Evolutionary conservation across 2,329 filamentous ascomycete species (phyloP).

Genomic region (Sordariomycetes sp.): DNA sequence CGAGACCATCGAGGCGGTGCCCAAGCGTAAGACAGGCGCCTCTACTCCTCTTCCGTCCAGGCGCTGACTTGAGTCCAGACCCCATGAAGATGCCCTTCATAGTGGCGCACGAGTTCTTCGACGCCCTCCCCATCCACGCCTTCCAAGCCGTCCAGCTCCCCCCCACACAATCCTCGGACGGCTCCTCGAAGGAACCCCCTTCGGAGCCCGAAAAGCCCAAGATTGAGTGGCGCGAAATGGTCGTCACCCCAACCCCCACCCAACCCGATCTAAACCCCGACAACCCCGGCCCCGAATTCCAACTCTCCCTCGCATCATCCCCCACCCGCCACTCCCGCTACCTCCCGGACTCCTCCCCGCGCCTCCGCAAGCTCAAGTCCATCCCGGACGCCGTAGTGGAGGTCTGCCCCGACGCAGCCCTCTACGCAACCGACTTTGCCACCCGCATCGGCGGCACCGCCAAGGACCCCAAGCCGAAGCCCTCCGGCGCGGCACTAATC

Average conservation of each 20-base stretch:
- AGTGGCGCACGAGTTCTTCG: slow-evolving; percentile 96
- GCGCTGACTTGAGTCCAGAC: slow-evolving; percentile 22
- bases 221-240: slow-evolving; percentile 68
- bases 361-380: slow-evolving; percentile 64
- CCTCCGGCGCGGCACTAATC: slow-evolving; percentile 82
- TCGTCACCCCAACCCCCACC: slow-evolving; percentile 56
- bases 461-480: slow-evolving; percentile 37
- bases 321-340: slow-evolving; percentile 75
- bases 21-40: slow-evolving; percentile 36
- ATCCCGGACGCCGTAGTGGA: slow-evolving; percentile 65
- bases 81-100: slow-evolving; percentile 74
- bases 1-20: slow-evolving; percentile 75
- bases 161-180: slow-evolving; percentile 17
- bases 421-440: slow-evolving; percentile 73
- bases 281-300: slow-evolving; percentile 63
- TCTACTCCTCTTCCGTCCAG: neutral
- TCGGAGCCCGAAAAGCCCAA: slow-evolving; percentile 11
- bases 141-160: slow-evolving; percentile 60
- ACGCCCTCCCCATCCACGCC: slow-evolving; percentile 88
- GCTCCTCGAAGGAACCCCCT: slow-evolving; percentile 21
- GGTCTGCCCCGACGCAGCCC: slow-evolving; percentile 74
- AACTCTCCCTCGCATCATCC: slow-evolving; percentile 62
- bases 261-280: slow-evolving; percentile 37
- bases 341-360: slow-evolving; percentile 67
- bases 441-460: slow-evolving; percentile 63